A percentile compares a stretch with the other conserved stretches of the same genome.
These are phyloP conservation scores for Podospora pseudocomata DNA, from an alignment of 495 filamentous ascomycete species.

Conservation along the genomic window DNA sequence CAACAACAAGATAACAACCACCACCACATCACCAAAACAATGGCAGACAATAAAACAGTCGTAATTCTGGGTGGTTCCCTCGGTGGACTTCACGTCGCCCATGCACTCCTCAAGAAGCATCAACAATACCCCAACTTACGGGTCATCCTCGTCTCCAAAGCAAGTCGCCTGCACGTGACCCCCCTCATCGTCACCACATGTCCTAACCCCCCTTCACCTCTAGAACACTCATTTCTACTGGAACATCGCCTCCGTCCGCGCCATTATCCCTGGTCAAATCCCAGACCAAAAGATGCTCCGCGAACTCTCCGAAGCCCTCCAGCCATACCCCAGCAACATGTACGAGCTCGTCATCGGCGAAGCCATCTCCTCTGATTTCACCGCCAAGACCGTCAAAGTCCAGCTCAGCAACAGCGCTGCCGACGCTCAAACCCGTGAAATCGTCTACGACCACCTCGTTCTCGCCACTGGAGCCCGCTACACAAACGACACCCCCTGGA, in stretches of 20 bases:
- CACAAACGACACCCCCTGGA: constrained; percentile 43
- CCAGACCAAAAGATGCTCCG: constrained; percentile 48
- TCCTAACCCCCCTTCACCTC: constrained; percentile 16
- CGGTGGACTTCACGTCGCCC: constrained; percentile 49
- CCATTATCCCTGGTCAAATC: constrained; percentile 47
- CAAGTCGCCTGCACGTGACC: constrained; percentile 24
- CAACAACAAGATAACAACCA: constrained; percentile 15
- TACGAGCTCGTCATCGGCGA: constrained; percentile 44
- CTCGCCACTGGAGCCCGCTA: constrained; percentile 90
- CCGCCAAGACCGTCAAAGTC: constrained; percentile 57
- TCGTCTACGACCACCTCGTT: constrained; percentile 76
- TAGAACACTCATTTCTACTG: constrained; percentile 55
- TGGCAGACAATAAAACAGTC: constrained; percentile 36
- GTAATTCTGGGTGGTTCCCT: constrained; percentile 55
- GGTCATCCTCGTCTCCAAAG: constrained; percentile 47
- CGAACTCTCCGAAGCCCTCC: constrained; percentile 39
- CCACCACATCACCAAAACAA: constrained; percentile 22
- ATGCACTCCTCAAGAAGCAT: constrained; percentile 50
- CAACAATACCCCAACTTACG: constrained; percentile 35
- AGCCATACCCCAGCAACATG: constrained; percentile 36
- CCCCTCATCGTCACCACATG: constrained; percentile 1
- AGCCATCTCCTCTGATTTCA: constrained; percentile 36
- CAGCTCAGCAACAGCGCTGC: constrained; percentile 20
- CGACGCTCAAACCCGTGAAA: constrained; percentile 21
- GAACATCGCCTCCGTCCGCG: constrained; percentile 54